phyloP scores from a whole-genome alignment of 2,329 filamentous ascomycete genomes.

The Rachicladosporium sp. region DNA sequence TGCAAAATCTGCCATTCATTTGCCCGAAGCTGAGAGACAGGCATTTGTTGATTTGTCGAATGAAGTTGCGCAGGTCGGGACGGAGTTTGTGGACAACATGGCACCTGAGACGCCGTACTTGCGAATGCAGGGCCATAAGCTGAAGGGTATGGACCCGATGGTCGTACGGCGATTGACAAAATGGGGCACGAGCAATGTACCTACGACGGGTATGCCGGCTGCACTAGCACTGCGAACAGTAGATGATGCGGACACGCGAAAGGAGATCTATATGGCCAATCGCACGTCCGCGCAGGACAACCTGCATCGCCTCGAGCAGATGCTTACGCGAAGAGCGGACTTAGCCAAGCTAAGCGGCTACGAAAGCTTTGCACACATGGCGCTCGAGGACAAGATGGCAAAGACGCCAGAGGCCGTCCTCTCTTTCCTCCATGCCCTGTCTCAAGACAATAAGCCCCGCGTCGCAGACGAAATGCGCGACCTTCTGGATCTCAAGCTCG shows the following conservation, averaged over 20 bases:
- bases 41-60: conserved; percentile 81
- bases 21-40: conserved; percentile 62
- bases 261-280: conserved; percentile 64
- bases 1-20: conserved; percentile 48
- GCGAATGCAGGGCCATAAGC: conserved; percentile 52
- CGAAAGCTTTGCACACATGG: conserved; percentile 78
- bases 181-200: conserved; percentile 55
- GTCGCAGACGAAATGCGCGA: conserved; percentile 55
- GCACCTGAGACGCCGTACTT: conserved; percentile 56
- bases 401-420: conserved; percentile 77
- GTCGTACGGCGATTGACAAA: conserved; percentile 53
- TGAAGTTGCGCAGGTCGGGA: conserved; percentile 72
- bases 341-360: conserved; percentile 75
- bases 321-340: conserved; percentile 64
- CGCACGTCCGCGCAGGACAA: conserved; percentile 63
- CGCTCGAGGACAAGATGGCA: conserved; percentile 87
- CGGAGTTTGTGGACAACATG: conserved; percentile 71
- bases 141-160: conserved; percentile 66
- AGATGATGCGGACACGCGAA: conserved; percentile 61
- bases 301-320: conserved; percentile 57
- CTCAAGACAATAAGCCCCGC: conserved; percentile 58
- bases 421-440: conserved; percentile 68
- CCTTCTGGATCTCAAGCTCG: conserved; percentile 47
- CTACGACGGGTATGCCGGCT: conserved; percentile 62
- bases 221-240: conserved; percentile 66